phyloP scores from a whole-genome alignment of 306 rosid genomes.

The Echinosophora koreensis region DNA sequence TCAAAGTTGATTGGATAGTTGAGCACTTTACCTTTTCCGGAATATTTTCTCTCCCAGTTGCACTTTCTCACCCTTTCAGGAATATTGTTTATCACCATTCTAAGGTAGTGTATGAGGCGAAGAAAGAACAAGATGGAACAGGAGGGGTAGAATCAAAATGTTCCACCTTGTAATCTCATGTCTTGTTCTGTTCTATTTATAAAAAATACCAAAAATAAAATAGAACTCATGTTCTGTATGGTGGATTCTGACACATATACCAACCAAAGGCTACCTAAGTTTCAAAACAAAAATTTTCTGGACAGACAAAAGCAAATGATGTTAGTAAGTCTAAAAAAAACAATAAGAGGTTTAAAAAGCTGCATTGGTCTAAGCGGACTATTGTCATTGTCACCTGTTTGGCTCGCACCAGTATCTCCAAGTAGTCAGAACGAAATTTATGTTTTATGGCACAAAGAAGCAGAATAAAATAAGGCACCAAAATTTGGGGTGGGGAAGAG shows the following conservation, averaged over 20 bases:
- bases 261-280: background rate
- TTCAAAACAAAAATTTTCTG: conserved; percentile 1
- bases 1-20: conserved; percentile 23
- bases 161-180: too few relatives aligned
- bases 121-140: too few relatives aligned
- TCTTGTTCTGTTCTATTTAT: too few relatives aligned
- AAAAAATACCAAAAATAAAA: too few relatives aligned
- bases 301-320: background rate
- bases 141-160: too few relatives aligned
- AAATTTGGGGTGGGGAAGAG: background rate
- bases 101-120: too few relatives aligned
- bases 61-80: background rate
- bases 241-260: too few relatives aligned
- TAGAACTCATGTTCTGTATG: too few relatives aligned
- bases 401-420: conserved; percentile 25
- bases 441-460: conserved; percentile 4
- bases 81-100: conserved; percentile 4
- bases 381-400: conserved; percentile 23
- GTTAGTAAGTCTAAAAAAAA: background rate
- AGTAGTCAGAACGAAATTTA: background rate
- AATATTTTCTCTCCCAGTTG: background rate
- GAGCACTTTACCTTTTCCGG: conserved; percentile 17
- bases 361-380: background rate
- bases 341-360: background rate
- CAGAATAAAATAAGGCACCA: background rate